Conservation (phyloP, 345 rosid species). For the Draba incana region DNA sequence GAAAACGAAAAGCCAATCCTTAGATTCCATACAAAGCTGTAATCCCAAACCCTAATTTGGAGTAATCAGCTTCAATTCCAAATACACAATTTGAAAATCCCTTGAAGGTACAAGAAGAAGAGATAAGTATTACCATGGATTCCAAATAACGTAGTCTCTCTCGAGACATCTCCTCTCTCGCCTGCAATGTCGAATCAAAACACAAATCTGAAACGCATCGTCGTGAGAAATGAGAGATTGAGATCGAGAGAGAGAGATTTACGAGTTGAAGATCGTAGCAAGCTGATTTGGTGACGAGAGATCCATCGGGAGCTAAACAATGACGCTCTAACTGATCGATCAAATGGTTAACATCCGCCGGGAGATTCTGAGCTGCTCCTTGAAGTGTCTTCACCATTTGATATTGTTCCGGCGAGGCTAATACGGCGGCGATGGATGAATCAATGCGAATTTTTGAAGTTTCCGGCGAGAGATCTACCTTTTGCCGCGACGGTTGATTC, state of each 20-base stretch:
- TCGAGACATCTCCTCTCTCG: constrained; percentile 92
- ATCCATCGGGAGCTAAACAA: constrained; percentile 93
- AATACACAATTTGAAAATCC: too few species aligned
- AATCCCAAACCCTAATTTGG: constrained; percentile 20
- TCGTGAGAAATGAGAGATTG: neutral
- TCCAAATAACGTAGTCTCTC: constrained; percentile 91
- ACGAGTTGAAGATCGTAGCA: constrained; percentile 88
- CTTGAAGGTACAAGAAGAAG: neutral
- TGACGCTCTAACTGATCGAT: constrained; percentile 98
- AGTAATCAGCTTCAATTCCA: constrained; percentile 2
- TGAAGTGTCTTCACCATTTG: constrained; percentile 65
- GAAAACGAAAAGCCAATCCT: constrained; percentile 5
- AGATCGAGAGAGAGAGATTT: constrained; percentile 31
- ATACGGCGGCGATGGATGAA: constrained; percentile 12
- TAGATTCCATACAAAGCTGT: neutral
- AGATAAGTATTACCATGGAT: constrained; percentile 66
- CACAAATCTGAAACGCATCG: constrained; percentile 5
- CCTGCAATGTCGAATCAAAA: constrained; percentile 52
- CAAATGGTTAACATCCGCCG: constrained; percentile 75
- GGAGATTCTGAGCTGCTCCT: constrained; percentile 66
- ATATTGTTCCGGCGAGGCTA: neutral
- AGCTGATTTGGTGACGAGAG: constrained; percentile 89
- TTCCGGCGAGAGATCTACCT: constrained; percentile 36
- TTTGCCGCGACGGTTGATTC: constrained; percentile 33
- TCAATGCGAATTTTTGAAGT: neutral